Percentiles rank a stretch among this genome's conserved stretches.
These are phyloP conservation scores for Millerago galiae DNA, from an alignment of 805 yeast genomes.

Conservation along the genomic window DNA sequence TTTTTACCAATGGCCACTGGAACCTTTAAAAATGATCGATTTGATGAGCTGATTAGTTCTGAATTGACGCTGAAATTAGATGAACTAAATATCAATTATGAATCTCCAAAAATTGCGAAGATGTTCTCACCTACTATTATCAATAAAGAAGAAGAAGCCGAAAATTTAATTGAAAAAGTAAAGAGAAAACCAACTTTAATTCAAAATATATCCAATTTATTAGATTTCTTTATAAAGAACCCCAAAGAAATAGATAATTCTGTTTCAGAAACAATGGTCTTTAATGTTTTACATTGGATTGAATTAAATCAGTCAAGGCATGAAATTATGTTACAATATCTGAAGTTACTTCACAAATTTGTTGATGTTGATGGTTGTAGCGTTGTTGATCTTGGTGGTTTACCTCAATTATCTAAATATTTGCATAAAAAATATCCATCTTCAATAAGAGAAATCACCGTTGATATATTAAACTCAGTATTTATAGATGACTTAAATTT, in stretches of 20 bases:
- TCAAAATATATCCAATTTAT: neutral
- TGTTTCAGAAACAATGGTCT: slow-evolving; percentile 1
- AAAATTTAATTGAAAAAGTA: neutral
- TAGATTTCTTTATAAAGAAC: neutral
- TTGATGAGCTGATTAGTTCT: slow-evolving; percentile 7
- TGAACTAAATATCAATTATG: slow-evolving; percentile 6
- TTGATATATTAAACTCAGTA: slow-evolving; percentile 5
- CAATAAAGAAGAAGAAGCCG: neutral
- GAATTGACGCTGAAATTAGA: slow-evolving; percentile 10
- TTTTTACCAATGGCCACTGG: slow-evolving; percentile 17
- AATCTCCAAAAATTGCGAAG: slow-evolving; percentile 1
- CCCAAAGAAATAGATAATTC: neutral
- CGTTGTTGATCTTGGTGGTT: slow-evolving; percentile 17
- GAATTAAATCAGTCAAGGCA: neutral
- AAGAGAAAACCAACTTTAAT: neutral
- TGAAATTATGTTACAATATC: neutral
- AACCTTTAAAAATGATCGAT: slow-evolving; percentile 14
- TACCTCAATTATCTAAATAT: slow-evolving; percentile 9
- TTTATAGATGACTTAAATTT: slow-evolving; percentile 29
- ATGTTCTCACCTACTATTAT: slow-evolving; percentile 12
- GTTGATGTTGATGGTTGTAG: neutral
- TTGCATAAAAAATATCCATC: slow-evolving; percentile 1
- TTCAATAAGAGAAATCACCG: slow-evolving; percentile 1
- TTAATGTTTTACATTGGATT: slow-evolving; percentile 3
- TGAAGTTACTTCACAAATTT: slow-evolving; percentile 1